These are phyloP conservation scores for Cladosporium velox DNA, from an alignment of 2,329 filamentous ascomycete genomes.

Conservation along the genomic window DNA sequence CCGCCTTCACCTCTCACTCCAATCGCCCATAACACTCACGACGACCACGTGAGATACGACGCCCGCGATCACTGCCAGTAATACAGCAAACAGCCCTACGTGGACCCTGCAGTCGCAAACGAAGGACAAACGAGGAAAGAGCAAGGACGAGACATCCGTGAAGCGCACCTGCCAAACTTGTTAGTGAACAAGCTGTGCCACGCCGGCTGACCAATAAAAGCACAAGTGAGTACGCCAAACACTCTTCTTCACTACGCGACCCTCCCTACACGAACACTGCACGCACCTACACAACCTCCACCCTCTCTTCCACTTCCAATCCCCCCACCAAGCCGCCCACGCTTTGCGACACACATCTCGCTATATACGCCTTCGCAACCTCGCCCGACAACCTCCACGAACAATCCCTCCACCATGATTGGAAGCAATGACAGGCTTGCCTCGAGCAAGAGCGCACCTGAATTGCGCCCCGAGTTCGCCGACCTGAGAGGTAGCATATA, in stretches of 20 bases:
- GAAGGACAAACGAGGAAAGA: slow-evolving; percentile 12
- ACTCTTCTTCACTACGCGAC: slow-evolving; percentile 1
- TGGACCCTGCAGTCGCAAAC: not conserved
- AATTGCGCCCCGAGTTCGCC: slow-evolving; percentile 7
- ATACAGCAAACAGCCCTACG: not conserved
- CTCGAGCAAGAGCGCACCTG: slow-evolving; percentile 21
- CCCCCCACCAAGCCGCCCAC: not conserved
- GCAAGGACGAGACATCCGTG: slow-evolving; percentile 8
- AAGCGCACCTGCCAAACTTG: slow-evolving; percentile 18
- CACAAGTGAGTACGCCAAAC: slow-evolving; percentile 16
- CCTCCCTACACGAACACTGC: not conserved
- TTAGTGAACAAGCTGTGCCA: slow-evolving; percentile 1
- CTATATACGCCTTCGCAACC: not conserved
- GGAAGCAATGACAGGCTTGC: slow-evolving; percentile 20
- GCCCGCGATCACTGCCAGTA: not conserved
- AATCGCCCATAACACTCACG: not conserved
- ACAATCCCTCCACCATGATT: slow-evolving; percentile 10
- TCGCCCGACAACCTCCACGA: not conserved
- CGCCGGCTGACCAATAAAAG: not conserved
- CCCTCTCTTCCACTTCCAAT: not conserved
- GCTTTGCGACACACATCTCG: not conserved
- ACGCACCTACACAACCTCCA: not conserved
- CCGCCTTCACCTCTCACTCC: not conserved
- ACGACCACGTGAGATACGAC: not conserved
- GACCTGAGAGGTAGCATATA: slow-evolving; percentile 4